Base-by-base conservation (phyloP, 495 filamentous ascomycete genomes). In the Penicillium verhagenii region DNA sequence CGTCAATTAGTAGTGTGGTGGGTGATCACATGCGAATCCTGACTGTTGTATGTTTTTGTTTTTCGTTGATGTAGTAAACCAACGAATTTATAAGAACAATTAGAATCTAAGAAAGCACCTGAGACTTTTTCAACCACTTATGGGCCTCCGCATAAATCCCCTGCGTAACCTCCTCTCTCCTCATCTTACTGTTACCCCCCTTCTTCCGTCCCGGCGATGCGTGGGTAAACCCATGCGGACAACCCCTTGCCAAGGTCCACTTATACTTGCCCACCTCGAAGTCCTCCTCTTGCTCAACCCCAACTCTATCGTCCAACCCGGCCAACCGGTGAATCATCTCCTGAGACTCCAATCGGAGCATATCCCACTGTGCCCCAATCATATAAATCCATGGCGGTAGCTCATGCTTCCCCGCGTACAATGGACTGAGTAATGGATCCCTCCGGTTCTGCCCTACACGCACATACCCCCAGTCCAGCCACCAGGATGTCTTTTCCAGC, bases 401-500 rank as follows among this genome's bases (percentile, higher is more conserved):
- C 49, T 70, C 60, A 49, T 68, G 55, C 28, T 31, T 49, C 39
- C 47, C 26, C 8, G 72, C 72, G 57, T 65, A 75, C 21, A 47
- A 26, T 13, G 66, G 61, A 47, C 71, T 73, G 0, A 75, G 63
- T 20, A 69, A 16, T 21, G 69, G 67, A 59, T 75, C 71, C 26
- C 69, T 52, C 4, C 62, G 52, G 44, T 75, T 55, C 48, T 66
- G 64, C 4, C 71, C 69, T 6, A 53, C 38, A 7, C 29, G 52
- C 10, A 75, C 62, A 58, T 71, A 72, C 4, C 47, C 68, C 64
- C 65, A 71, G 33, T 70, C 59, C 23, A 69, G 59, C 50, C 63
- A 56, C 42, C 63, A 67, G 14, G 59, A 61, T 13, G 57, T 52
- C 9, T 44, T 40, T n/a, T 60, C 58, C 14, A 73, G 57, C 1